Evolutionary conservation across 2,329 filamentous ascomycete genomes (phyloP), one percentile per base, ranked within the genome.

Genomic region (Aspergillus sp.): DNA sequence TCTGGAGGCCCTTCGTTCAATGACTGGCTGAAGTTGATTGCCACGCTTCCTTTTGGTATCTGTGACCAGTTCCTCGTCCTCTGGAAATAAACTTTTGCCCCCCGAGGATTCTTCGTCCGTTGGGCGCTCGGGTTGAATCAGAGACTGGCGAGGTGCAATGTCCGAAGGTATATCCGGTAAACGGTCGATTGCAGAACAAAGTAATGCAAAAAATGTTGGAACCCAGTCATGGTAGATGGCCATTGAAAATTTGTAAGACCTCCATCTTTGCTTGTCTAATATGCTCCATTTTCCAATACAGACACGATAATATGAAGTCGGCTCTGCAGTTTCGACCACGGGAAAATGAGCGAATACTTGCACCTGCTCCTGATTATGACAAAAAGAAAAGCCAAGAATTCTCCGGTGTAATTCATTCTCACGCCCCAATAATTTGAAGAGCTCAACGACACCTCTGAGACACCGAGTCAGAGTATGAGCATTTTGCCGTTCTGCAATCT

Each of bases 231-330:
- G 49, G 12, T 61, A 61, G 13, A 61, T 21, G 21, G 25, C 51
- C 45, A 59, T 59, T 15, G 55, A 47, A 13, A 59, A 55, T 15
- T 48, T 58, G 41, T 61, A 56, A n/a, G 51, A 28, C 12, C 15
- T 41, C 56, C 55, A 61, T 19, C 15, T 17, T 0, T 36, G 10
- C n/a, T 36, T n/a, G 45, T 2, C 12, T 38, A 9, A 25, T 15
- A 12, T 48, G 12, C 25, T 10, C 13, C 19, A 36, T 13, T 13
- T 13, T 5, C 12, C 32, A 7, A 59, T 3, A 5, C 7, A 1
- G 5, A 28, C 13, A n/a, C 23, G 36, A 17, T 48, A 17, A 19
- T 57, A 60, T 13, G 13, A 39, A 19, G 39, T 9, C 17, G 28
- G 28, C 28, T 19, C 10, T 5, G 19, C 25, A 2, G 7, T 28